A percentile compares a stretch with the other conserved stretches of the same genome.
These are phyloP conservation scores for Guyanaporus albipodus DNA, from an alignment of 768 basidiomycete genomes.

Conservation along the genomic window DNA sequence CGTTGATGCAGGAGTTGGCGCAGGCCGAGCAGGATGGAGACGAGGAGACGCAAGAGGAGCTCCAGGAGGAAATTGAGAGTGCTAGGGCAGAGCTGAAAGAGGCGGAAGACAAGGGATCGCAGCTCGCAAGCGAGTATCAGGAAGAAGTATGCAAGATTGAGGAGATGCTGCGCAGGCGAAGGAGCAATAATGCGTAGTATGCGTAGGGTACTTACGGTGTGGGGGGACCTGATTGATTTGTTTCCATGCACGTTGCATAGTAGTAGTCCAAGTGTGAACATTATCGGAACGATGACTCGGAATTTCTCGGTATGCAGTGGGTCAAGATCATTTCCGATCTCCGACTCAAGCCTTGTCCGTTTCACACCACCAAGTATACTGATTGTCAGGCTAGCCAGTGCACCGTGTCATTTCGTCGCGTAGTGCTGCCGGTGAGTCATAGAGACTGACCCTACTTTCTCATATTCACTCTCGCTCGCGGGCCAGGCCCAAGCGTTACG, in stretches of 20 bases:
- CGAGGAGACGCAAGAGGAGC: conserved; percentile 42
- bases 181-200: neutral
- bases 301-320: too few relatives aligned
- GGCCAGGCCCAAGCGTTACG: too few relatives aligned
- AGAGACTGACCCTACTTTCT: too few relatives aligned
- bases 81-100: conserved; percentile 21
- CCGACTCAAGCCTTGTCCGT: neutral
- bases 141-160: conserved; percentile 25
- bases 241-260: neutral
- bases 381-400: too few relatives aligned
- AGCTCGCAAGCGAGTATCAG: conserved; percentile 26
- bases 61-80: conserved; percentile 35
- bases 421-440: too few relatives aligned
- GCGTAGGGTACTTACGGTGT: neutral
- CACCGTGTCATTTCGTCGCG: too few relatives aligned
- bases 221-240: too few relatives aligned
- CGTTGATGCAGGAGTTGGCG: conserved; percentile 43
- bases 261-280: too few relatives aligned
- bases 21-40: conserved; percentile 41
- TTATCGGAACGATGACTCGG: too few relatives aligned
- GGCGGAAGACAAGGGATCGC: conserved; percentile 21
- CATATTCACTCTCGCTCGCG: too few relatives aligned
- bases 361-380: too few relatives aligned
- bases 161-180: conserved; percentile 19
- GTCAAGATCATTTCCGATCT: neutral